Base-by-base conservation (phyloP, 805 yeast genomes). In the Jamesozyma lodderae region DNA sequence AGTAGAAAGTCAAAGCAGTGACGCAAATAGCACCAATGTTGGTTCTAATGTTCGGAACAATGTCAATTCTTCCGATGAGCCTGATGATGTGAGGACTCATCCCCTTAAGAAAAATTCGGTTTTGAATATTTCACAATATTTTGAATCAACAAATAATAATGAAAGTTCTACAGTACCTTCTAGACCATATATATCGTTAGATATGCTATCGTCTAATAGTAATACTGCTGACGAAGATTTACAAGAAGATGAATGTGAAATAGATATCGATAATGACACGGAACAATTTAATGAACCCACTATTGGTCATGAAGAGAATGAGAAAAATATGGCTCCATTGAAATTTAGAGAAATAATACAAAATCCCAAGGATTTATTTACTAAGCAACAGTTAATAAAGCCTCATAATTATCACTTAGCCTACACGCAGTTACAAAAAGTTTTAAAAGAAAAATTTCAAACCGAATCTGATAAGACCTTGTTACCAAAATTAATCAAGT, bases 371-470 rank as follows among this genome's bases (percentile, higher is more conserved):
- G 59, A 52, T 26, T 35, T 56, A 6, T 52, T 43, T 32, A 36
- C 33, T 8, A 45, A 53, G 21, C 39, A 42, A 31, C 18, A 42
- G 24, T 16, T 41, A 4, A 46, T 56, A 4, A 48, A 41, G 33
- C 52, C 57, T 4, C 51, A 52, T 33, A 46, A 55, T 33, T 54
- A 56, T 32, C 46, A 43, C 31, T 29, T 33, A 1, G 55, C 57
- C 4, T 53, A 51, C 31, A 31, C 23, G 13, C 42, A 44, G 15
- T 33, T 56, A 17, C 37, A 50, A 20, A 36, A 30, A 8, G 36
- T 42, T 21, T 33, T 54, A 11, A 38, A 43, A n/a, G 32, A 35
- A 5, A 46, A 45, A 37, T 51, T 48, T 30, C 19, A 18, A 8
- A 10, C 7, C 8, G 35, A 20, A 11, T 13, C 29, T 8, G 34